phyloP scores from a whole-genome alignment of 352 stramenopile species.

The Globisporangium mamillatum region DNA sequence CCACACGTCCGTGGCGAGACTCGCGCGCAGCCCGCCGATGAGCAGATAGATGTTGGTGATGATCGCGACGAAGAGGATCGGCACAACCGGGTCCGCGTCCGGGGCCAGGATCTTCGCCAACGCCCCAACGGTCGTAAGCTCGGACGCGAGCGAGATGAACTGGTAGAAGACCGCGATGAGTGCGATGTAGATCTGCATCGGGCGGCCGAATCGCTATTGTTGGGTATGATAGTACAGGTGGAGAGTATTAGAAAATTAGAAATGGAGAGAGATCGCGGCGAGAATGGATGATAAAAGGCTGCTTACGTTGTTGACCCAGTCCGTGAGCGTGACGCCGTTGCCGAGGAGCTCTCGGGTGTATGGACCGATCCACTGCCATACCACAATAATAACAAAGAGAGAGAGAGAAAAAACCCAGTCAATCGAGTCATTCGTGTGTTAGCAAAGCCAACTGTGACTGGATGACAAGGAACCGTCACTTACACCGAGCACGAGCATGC shows the following conservation, averaged over 20 bases:
- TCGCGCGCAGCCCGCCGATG: conserved; percentile 71
- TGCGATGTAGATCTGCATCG: conserved; percentile 66
- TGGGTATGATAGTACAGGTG: not conserved
- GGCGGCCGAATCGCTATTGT: conserved; percentile 54
- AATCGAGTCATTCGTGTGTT: not conserved
- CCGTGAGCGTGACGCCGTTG: conserved; percentile 69
- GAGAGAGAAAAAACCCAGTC: not conserved
- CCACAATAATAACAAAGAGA: not conserved
- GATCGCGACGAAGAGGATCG: conserved; percentile 53
- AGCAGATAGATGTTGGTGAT: conserved; percentile 73
- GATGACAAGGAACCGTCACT: not conserved
- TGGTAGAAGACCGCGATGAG: conserved; percentile 78
- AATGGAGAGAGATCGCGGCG: not conserved
- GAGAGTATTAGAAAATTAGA: not conserved
- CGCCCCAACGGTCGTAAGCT: conserved; percentile 61
- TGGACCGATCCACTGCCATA: conserved; percentile 39
- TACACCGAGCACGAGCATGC: conserved; percentile 54
- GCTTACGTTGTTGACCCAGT: conserved; percentile 53
- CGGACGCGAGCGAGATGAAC: conserved; percentile 75
- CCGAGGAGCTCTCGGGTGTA: conserved; percentile 58
- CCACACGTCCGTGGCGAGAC: conserved; percentile 72
- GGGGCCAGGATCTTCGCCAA: conserved; percentile 53
- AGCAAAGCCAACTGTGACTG: not conserved
- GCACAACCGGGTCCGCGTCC: conserved; percentile 43
- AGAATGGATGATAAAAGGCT: not conserved